phyloP scores from a whole-genome alignment of 768 basidiomycete species.

The Russula ochroleuca region DNA sequence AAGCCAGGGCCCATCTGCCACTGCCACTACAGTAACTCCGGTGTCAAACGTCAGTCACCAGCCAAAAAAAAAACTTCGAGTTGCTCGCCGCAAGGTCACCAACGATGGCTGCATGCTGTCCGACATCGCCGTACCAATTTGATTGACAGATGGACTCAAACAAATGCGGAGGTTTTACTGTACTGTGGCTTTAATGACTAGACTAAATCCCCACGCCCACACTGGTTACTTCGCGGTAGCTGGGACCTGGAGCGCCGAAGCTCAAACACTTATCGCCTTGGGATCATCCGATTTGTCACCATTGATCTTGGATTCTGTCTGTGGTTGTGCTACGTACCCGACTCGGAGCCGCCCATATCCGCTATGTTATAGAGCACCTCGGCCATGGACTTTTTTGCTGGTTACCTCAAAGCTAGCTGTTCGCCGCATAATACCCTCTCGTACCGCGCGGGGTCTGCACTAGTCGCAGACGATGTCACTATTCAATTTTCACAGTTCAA shows the following conservation, averaged over 20 bases:
- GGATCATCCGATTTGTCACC: background rate
- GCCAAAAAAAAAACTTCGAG: too few species aligned
- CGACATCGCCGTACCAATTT: background rate
- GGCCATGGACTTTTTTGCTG: background rate
- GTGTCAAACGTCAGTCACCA: too few species aligned
- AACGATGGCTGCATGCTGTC: too few species aligned
- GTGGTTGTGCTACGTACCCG: background rate
- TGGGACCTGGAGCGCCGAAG: background rate
- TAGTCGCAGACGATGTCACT: background rate
- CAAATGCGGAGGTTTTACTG: background rate
- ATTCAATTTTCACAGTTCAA: background rate
- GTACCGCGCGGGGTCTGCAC: background rate
- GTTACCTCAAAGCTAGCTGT: background rate
- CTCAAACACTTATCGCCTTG: background rate
- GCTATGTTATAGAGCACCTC: background rate
- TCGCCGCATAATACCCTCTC: background rate
- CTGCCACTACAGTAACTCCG: too few species aligned
- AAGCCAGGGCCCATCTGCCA: too few species aligned
- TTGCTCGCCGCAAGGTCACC: too few species aligned
- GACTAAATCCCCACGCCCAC: background rate
- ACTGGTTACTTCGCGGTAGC: background rate
- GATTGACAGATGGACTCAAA: background rate
- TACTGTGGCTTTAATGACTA: background rate
- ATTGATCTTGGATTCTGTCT: background rate
- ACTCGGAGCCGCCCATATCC: background rate